Evolutionary conservation across 495 filamentous ascomycete genomes (phyloP), one percentile per base, ranked within the genome.

Genomic region (Penicillium riverlandense): DNA sequence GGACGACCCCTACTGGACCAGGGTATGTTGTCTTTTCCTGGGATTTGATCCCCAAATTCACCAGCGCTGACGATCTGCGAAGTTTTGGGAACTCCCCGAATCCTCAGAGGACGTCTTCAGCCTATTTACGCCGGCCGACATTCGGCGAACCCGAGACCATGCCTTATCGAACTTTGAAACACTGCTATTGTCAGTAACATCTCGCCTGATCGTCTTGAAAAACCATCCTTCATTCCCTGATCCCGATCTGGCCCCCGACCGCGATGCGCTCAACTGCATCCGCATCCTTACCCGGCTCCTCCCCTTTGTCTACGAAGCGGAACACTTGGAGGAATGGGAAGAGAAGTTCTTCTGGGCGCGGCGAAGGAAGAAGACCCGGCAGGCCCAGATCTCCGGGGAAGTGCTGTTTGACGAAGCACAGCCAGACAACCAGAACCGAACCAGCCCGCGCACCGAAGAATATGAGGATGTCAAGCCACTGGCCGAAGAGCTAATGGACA

Each of bases 71-170:
- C 22, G 22, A 13, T 8, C 38, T 22, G 11, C 10, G 9, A 54
- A 96, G 90, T 99, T 96, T 70, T 96, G 91, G 89, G 88, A 96
- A 67, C 84, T 99, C 15, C 92, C 94, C 49, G 94, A 97, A 66
- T 90, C 89, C 11, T 78, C 87, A 31, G 92, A 97, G 49, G 92
- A 99, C 69, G 83, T 97, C 56, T 97, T 97, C 72, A 94, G 88
- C 50, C 80, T 99, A 41, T 99, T 97, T 66, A 88, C 90, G 37
- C 84, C 90, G 8, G 80, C 86, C 30, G 92, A 99, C 66, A 90
- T 99, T 43, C 86, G 94, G 43, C 82, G 90, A 49, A 90, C 89
- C 31, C 79, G 91, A 53, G 92, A 97, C 62, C 77, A 80, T 54
- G 83, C 90, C 27, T 72, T 92, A 35, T 77, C 83, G 61, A 99